Percentiles rank a stretch among this genome's conserved stretches.
phyloP scores from a whole-genome alignment of 495 filamentous ascomycete genomes.

The Penicillium turbatum region DNA sequence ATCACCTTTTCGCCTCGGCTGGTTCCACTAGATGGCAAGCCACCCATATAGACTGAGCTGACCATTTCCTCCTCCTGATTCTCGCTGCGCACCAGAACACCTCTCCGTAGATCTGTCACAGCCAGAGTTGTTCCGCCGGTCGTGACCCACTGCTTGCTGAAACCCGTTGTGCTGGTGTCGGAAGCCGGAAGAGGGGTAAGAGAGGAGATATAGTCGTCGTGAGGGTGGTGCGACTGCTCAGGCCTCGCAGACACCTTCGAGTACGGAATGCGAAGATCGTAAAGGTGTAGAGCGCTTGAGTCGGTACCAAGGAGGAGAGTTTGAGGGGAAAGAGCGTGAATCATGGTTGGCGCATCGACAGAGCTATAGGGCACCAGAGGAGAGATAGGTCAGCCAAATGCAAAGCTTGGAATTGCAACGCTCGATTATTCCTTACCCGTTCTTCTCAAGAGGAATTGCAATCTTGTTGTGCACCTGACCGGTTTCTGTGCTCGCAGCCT shows the following conservation, averaged over 20 bases:
- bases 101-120: constrained; percentile 78
- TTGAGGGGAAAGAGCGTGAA: constrained; percentile 78
- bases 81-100: constrained; percentile 79
- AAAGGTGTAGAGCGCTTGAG: constrained; percentile 81
- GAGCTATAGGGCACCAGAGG: constrained; percentile 20
- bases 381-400: constrained; percentile 1
- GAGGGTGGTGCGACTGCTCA: constrained; percentile 74
- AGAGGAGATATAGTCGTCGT: constrained; percentile 90
- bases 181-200: constrained; percentile 79
- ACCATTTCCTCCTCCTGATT: constrained; percentile 92
- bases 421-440: constrained; percentile 31
- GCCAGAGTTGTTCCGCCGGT: constrained; percentile 88
- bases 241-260: constrained; percentile 54
- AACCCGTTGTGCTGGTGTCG: constrained; percentile 71
- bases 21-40: constrained; percentile 57
- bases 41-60: constrained; percentile 66
- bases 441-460: constrained; percentile 40
- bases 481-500: constrained; percentile 75
- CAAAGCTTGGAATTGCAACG: constrained; percentile 10
- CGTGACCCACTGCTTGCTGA: constrained; percentile 86
- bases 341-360: constrained; percentile 65
- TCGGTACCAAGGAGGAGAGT: constrained; percentile 89
- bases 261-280: constrained; percentile 74
- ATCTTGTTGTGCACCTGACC: constrained; percentile 77
- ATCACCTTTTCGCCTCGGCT: constrained; percentile 70